Base-by-base conservation (phyloP, 345 rosid species). In the Theobroma cacao region DNA sequence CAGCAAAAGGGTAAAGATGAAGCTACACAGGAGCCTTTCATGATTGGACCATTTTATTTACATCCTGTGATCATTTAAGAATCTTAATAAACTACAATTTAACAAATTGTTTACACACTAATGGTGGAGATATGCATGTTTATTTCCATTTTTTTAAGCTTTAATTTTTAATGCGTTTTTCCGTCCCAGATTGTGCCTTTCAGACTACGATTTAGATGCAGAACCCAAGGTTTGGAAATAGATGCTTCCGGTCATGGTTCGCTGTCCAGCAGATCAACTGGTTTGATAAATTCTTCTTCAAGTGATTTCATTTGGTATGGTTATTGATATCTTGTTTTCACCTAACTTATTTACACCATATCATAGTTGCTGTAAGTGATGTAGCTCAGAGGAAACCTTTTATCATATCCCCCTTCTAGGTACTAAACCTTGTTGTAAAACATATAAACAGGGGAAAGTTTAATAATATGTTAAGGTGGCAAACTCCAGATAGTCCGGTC, bases 261-360 rank as follows among this genome's bases (percentile, higher is more conserved):
- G 36, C 86, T 80, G 59, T 48, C 77, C 56, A 64, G 83, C 77
- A 66, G 77, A 79, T 71, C 85, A 62, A 41, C 6, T 15, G 61
- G 79, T 75, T 68, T 56, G 66, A 66, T 40, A 62, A 84, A 82
- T 64, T 76, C 85, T 47, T 28, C 56, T 45, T 79, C 90, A 53
- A 47, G 84, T 72, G 96, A 95, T 81, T 73, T 87, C n/a, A 91
- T 93, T 55, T 93, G 98, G 98, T 93, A 86, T 10, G 84, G 20
- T 18, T 72, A 17, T 28, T 69, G 52, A 43, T 12, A 62, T 78
- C 20, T 80, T 60, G 38, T 24, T 33, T 74, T 43, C 74, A 48
- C 22, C 59, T 41, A 22, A 18, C 55, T 31, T 41, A 7, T 79
- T 31, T 61, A 43, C 47, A 55, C 55, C 1, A 55, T 34, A 20